phyloP scores from a whole-genome alignment of 169 alveolate genomes.

The Plasmodium coatneyi region DNA sequence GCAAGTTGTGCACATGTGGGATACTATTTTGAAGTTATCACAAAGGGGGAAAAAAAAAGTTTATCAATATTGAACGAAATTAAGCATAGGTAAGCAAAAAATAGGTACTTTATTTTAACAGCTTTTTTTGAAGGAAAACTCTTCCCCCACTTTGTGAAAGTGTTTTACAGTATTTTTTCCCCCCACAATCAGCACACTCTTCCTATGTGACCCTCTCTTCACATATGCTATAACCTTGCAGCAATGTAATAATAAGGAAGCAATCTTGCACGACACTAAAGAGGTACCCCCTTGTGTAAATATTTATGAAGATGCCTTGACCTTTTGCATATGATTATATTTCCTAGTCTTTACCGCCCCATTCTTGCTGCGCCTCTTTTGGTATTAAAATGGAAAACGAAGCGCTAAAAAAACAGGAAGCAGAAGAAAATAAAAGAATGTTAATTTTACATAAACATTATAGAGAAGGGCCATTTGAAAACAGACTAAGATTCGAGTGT shows the following conservation, averaged over 20 bases:
- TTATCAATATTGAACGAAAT: background rate
- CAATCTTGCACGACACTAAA: background rate
- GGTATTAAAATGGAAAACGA: constrained; percentile 50
- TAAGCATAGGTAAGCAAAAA: background rate
- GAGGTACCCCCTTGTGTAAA: background rate
- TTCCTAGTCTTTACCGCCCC: background rate
- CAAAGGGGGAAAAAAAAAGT: background rate
- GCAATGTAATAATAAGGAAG: background rate
- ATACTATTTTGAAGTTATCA: background rate
- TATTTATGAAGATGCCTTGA: background rate
- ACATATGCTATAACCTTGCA: background rate
- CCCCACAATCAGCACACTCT: background rate
- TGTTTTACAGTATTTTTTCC: background rate
- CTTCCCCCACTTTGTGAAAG: background rate
- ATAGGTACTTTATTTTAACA: background rate
- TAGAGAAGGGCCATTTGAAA: constrained; percentile 75
- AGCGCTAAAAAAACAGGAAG: background rate
- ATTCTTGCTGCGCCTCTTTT: background rate
- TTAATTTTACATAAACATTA: constrained; percentile 41
- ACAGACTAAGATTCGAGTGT: constrained; percentile 80
- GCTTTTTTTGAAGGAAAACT: background rate
- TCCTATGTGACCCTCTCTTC: background rate
- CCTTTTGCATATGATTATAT: background rate
- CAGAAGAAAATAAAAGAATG: constrained; percentile 45
- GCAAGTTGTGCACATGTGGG: background rate